phyloP scores from a whole-genome alignment of 306 rosid genomes.

The Elaeagnus macrophylla region DNA sequence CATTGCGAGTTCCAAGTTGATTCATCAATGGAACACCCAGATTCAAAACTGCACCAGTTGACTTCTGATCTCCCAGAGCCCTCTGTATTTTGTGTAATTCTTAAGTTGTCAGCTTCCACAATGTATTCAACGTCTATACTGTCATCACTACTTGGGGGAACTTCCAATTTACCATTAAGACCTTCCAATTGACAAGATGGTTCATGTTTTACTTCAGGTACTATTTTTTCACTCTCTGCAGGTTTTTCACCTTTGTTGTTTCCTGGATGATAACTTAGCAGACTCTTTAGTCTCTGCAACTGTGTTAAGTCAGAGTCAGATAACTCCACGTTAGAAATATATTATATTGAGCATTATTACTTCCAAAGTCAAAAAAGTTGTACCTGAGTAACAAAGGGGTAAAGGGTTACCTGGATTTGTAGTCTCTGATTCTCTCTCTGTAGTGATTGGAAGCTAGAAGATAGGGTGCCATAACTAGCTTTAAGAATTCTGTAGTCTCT shows the following conservation, averaged over 20 bases:
- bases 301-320: not conserved
- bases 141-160: not conserved
- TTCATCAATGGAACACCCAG: not conserved
- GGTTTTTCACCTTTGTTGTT: not conserved
- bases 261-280: not conserved
- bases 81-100: not conserved
- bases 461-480: conserved; percentile 4
- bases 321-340: not conserved
- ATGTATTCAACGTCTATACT: not conserved
- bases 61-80: conserved; percentile 1
- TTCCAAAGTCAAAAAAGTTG: too few relatives aligned
- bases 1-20: conserved; percentile 1
- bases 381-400: not conserved
- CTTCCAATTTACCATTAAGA: not conserved
- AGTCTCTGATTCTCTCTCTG: conserved; percentile 8
- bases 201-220: not conserved
- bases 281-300: conserved; percentile 4
- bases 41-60: conserved; percentile 7
- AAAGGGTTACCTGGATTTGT: not conserved
- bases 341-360: not conserved
- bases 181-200: not conserved
- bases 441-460: conserved; percentile 5
- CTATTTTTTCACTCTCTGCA: not conserved
- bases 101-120: not conserved
- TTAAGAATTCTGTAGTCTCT: conserved; percentile 13